Percentiles rank a stretch among this genome's conserved stretches.
phyloP scores from a whole-genome alignment of 768 basidiomycete species.

The Russula foetens region DNA sequence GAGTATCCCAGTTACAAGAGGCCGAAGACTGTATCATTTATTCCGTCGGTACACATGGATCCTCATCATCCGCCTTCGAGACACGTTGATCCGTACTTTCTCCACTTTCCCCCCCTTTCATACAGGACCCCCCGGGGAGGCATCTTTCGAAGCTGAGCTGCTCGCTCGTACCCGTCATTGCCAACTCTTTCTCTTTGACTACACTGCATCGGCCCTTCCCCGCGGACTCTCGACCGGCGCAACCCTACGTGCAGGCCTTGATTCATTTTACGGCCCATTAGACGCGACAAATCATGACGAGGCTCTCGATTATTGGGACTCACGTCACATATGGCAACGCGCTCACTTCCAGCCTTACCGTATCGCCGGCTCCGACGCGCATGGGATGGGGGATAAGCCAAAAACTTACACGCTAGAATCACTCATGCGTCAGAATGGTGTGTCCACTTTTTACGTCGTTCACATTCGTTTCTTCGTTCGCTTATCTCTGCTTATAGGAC shows the following conservation, averaged over 20 bases:
- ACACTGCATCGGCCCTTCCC: conserved; percentile 18
- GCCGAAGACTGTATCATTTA: conserved; percentile 55
- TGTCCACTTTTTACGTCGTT: background rate
- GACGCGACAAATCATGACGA: conserved; percentile 20
- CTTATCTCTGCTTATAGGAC: conserved; percentile 13
- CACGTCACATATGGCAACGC: conserved; percentile 25
- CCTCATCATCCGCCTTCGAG: background rate
- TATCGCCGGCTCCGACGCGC: conserved; percentile 32
- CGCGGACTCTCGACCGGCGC: conserved; percentile 22
- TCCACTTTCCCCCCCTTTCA: background rate
- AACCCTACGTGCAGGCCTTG: conserved; percentile 4
- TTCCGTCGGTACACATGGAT: conserved; percentile 40
- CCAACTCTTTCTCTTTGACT: conserved; percentile 57
- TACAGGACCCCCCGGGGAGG: conserved; percentile 47
- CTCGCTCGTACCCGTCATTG: conserved; percentile 41
- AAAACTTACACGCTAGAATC: conserved; percentile 39
- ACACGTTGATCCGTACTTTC: background rate
- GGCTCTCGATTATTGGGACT: conserved; percentile 27
- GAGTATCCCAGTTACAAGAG: conserved; percentile 43
- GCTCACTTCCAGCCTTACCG: conserved; percentile 38
- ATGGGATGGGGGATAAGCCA: conserved; percentile 25
- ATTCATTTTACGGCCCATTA: conserved; percentile 13
- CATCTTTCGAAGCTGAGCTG: conserved; percentile 55
- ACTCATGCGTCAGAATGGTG: conserved; percentile 38
- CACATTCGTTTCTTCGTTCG: background rate